phyloP scores from a whole-genome alignment of 306 rosid species.

The Trifolium subterraneum region DNA sequence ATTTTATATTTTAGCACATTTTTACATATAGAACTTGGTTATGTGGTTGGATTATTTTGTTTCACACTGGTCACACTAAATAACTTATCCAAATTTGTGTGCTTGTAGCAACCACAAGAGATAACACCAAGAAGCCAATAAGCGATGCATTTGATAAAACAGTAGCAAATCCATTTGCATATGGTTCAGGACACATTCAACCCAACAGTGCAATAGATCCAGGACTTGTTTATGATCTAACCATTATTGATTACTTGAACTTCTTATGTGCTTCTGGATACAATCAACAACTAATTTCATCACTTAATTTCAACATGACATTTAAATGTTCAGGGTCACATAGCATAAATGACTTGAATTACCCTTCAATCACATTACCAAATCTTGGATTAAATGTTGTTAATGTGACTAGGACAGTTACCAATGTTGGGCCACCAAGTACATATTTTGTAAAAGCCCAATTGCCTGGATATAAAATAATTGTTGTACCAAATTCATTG shows the following conservation, averaged over 20 bases:
- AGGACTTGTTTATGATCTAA: conserved; percentile 49
- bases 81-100: background rate
- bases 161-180: conserved; percentile 58
- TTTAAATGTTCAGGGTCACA: conserved; percentile 45
- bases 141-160: conserved; percentile 34
- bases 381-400: conserved; percentile 34
- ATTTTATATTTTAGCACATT: too few species aligned
- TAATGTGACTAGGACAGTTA: conserved; percentile 44
- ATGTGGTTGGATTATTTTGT: too few species aligned
- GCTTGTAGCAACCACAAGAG: conserved; percentile 57
- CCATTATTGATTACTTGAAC: conserved; percentile 40
- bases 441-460: conserved; percentile 49
- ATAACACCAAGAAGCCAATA: conserved; percentile 44
- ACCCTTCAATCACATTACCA: conserved; percentile 74
- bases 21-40: too few species aligned
- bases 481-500: conserved; percentile 52
- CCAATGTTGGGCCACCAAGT: conserved; percentile 59
- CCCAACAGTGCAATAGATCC: conserved; percentile 57
- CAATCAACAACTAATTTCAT: conserved; percentile 35
- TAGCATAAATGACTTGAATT: conserved; percentile 58
- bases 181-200: conserved; percentile 70
- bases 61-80: too few species aligned
- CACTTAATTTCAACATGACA: conserved; percentile 37
- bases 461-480: conserved; percentile 49
- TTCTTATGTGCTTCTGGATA: conserved; percentile 50